Evolutionary conservation across 148 eudicot species (phyloP).

Genomic region (Talinum fruticosum): DNA sequence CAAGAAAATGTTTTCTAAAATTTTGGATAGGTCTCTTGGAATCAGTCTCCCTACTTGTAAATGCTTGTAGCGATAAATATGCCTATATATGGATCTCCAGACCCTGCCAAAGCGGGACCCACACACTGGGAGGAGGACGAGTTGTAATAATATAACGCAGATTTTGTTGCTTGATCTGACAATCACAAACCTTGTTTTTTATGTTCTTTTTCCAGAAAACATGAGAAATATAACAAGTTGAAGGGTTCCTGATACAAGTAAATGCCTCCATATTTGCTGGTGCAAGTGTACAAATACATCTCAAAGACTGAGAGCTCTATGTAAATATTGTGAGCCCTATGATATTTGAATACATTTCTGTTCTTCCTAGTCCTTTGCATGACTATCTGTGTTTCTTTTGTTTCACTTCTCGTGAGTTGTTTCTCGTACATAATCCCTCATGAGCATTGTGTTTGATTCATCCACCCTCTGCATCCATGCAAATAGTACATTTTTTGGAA

Average conservation of each 20-base stretch:
- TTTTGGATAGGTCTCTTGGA: too few species aligned
- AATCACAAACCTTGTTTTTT: neutral
- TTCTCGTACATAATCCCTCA: conserved; percentile 85
- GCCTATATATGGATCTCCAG: too few species aligned
- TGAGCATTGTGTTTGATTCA: conserved; percentile 72
- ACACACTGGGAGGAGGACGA: too few species aligned
- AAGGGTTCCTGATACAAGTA: conserved; percentile 6
- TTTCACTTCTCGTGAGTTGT: conserved; percentile 48
- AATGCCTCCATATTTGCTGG: neutral
- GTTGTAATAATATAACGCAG: too few species aligned
- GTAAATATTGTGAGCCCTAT: neutral
- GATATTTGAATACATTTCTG: neutral
- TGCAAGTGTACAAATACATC: conserved; percentile 3
- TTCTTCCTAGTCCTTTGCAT: neutral
- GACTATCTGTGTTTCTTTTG: neutral
- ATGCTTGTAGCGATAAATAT: too few species aligned
- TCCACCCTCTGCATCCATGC: conserved; percentile 58
- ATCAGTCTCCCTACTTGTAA: too few species aligned
- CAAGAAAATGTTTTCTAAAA: too few species aligned
- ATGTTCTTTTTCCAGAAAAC: conserved; percentile 13
- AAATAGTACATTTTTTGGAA: neutral
- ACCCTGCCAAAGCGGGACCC: too few species aligned
- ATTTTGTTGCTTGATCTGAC: neutral
- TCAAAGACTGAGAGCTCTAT: neutral
- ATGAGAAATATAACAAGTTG: conserved; percentile 7